A percentile compares a stretch with the other conserved stretches of the same genome.
Evolutionary conservation across 2,329 filamentous ascomycete species (phyloP).

Genomic region (Chaetomiaceae sp.): DNA sequence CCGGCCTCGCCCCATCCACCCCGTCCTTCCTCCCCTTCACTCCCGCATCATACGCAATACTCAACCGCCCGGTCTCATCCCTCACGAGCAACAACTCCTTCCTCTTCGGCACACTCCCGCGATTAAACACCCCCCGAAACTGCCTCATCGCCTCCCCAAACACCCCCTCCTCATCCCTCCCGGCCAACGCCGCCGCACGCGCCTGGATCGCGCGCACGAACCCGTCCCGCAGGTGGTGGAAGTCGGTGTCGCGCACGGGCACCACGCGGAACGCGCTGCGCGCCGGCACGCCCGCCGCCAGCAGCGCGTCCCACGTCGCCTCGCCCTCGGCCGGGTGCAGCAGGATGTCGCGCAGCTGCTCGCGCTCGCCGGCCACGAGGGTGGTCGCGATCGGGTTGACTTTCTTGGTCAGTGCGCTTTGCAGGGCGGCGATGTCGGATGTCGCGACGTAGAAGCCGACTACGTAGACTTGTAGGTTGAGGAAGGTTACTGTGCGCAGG

Average conservation of each 20-base stretch:
- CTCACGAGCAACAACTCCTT: conserved; percentile 70
- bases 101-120: conserved; percentile 72
- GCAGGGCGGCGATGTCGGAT: conserved; percentile 72
- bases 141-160: conserved; percentile 70
- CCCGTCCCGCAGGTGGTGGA: conserved; percentile 83
- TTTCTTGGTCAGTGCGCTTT: conserved; percentile 67
- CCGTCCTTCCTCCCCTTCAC: conserved; percentile 36
- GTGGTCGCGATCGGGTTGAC: conserved; percentile 75
- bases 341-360: conserved; percentile 60
- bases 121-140: conserved; percentile 77
- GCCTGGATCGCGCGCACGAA: conserved; percentile 81
- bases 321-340: conserved; percentile 64
- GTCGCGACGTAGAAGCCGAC: conserved; percentile 88
- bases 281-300: conserved; percentile 58
- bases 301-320: conserved; percentile 65
- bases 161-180: conserved; percentile 69
- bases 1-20: conserved; percentile 30
- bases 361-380: conserved; percentile 75
- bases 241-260: conserved; percentile 90
- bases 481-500: conserved; percentile 81
- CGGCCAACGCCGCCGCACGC: conserved; percentile 40
- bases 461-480: conserved; percentile 88
- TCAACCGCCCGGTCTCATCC: conserved; percentile 57
- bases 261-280: conserved; percentile 76
- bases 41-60: conserved; percentile 58